Evolutionary conservation across 2,329 filamentous ascomycete species (phyloP), one percentile per base, ranked within the genome.

Genomic region (Didymella sp.): DNA sequence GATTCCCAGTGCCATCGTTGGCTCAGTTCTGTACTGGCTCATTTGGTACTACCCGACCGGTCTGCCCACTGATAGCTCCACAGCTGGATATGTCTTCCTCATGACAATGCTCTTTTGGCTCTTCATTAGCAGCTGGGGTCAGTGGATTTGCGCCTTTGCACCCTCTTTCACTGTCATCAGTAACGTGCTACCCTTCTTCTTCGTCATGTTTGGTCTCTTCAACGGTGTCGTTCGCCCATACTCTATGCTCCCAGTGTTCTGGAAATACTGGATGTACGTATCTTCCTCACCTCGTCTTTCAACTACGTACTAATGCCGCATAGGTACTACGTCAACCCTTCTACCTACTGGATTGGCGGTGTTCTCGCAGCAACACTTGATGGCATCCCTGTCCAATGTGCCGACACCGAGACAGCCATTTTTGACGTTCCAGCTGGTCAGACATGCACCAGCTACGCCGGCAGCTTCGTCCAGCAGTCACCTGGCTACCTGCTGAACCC

Each of bases 91-190:
- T 72, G 84, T 88, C 15, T 94, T 89, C 78, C 77, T 94, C 24
- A 92, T 95, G 88, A 85, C 85, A 0, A 78, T 93, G 68, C 81
- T 94, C 0, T 92, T 92, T 78, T 91, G 87, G 79, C 74, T 93
- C 7, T 93, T 92, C 81, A 84, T 87, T 73, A 84, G 83, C 28
- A 87, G 82, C 63, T 93, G 88, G 90, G 91, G 89, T 19, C 90
- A 92, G 72, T 94, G 89, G 89, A 91, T 95, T 64, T 90, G 87
- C 61, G 90, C 91, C 0, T 92, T 92, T 74, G 89, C 90, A 0
- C 90, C 90, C 0, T 87, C 82, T 37, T 92, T 92, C 77, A 91
- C 89, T 0, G 89, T 92, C 61, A 91, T 93, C 62, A 86, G 86
- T 40, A 92, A 93, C 69, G 68, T 75, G 1, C 79, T 92, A 5